Evolutionary conservation across 192 early-diverging fungal genomes (phyloP), one percentile per base, ranked within the genome.

Genomic region (Backusella sp.): DNA sequence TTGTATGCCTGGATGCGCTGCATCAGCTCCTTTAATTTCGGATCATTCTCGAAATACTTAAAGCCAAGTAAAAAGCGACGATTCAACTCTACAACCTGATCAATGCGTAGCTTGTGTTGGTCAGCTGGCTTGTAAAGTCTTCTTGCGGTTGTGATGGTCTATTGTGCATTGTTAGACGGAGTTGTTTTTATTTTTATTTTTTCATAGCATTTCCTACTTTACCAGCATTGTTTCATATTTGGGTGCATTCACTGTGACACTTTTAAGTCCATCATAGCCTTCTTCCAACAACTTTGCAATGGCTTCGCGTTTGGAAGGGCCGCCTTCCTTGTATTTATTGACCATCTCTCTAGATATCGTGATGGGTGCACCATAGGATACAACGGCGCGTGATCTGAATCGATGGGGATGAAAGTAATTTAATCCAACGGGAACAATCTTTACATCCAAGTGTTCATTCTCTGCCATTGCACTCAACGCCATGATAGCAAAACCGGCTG

Each of bases 321-420:
- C 98, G 37, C 96, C 96, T 66, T 85, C 80, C 72, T 86, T 90
- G 84, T 93, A 99, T 75, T 90, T 88, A 32, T 92, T 89, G 23
- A 99, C 94, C 9, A 93, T 81, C 70, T 97, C 93, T 9, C 73
- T 78, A 7, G 90, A 81, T 14, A 99, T 88, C 8, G 88, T 83
- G 73, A 99, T 92, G 0, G 96, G 94, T 59, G 93, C 88, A 35
- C 98, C 96, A 86, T 94, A 99, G 76, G 97, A 95, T 34, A 98
- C 90, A 39, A 98, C 97, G 6, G 96, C 96, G 72, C 96, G 90
- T 12, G 96, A 97, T 70, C 98, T 90, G 91, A 98, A 99, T 80
- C 94, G 87, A 78, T 91, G 89, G 14, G 97, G 93, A 79, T 99
- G 93, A 86, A 98, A 99, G 83, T 99, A 99, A 84, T 96, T 96